phyloP scores from a whole-genome alignment of 805 yeast species.

The Yamadazyma phyllophila region DNA sequence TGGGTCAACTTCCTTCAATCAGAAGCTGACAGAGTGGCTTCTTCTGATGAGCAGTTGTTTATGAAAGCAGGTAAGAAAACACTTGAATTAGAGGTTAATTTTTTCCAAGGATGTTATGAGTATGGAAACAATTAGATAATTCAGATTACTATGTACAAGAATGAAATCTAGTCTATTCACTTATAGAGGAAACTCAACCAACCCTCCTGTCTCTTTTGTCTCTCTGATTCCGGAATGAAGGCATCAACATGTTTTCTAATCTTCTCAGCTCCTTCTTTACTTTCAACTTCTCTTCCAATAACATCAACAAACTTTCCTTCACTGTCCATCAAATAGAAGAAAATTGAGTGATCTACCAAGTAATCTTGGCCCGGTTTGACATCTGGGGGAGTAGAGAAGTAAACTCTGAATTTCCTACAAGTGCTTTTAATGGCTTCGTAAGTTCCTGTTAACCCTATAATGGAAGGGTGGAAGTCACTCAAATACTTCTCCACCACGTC shows the following conservation, averaged over 20 bases:
- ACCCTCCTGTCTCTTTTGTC: slow-evolving; percentile 60
- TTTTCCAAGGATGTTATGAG: slow-evolving; percentile 48
- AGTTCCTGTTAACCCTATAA: slow-evolving; percentile 88
- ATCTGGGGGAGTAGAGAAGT: slow-evolving; percentile 94
- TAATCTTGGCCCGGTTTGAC: slow-evolving; percentile 96
- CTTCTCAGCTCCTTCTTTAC: slow-evolving; percentile 71
- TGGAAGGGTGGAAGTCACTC: slow-evolving; percentile 83
- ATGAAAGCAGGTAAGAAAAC: slow-evolving; percentile 30
- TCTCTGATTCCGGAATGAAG: slow-evolving; percentile 68
- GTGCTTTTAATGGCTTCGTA: slow-evolving; percentile 79
- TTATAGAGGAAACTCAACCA: slow-evolving; percentile 60
- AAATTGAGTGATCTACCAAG: slow-evolving; percentile 94
- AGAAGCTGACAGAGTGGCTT: slow-evolving; percentile 41
- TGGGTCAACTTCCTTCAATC: slow-evolving; percentile 48
- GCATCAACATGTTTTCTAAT: slow-evolving; percentile 73
- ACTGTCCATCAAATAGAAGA: slow-evolving; percentile 97
- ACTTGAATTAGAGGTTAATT: slow-evolving; percentile 40
- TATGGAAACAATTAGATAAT: slow-evolving; percentile 12
- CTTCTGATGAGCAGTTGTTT: slow-evolving; percentile 14
- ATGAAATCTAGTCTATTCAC: slow-evolving; percentile 17
- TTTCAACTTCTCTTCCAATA: slow-evolving; percentile 85
- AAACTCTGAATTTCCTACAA: slow-evolving; percentile 90
- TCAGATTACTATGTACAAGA: neutral
- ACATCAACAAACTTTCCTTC: slow-evolving; percentile 96
- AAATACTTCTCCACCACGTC: slow-evolving; percentile 80